Conservation (phyloP, 169 alveolate species). For the Perkinsus marinus region DNA sequence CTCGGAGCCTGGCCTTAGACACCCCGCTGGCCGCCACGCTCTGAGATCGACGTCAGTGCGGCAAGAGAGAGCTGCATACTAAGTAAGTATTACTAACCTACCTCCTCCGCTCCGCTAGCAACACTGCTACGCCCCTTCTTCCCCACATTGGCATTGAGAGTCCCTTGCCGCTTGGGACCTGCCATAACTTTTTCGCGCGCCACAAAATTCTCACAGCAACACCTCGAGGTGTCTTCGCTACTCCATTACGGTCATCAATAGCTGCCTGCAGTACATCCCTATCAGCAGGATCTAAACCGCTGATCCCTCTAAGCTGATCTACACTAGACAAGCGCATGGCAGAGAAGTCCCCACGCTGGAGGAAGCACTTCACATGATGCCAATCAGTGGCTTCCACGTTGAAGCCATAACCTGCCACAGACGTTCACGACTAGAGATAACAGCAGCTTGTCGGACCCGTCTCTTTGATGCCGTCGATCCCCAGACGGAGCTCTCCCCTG, state of each 20-base stretch:
- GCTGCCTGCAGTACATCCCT: neutral
- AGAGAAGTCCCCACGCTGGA: neutral
- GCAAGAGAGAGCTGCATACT: too few species aligned
- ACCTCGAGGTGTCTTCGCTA: neutral
- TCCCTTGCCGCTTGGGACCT: neutral
- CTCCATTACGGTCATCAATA: neutral
- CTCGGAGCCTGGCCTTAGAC: neutral
- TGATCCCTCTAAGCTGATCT: neutral
- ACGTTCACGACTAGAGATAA: neutral
- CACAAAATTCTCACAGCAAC: neutral
- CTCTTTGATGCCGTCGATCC: neutral
- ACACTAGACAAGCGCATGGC: neutral
- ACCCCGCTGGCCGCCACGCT: neutral
- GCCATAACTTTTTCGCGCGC: neutral
- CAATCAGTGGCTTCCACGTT: neutral
- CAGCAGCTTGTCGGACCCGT: neutral
- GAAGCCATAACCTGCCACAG: neutral
- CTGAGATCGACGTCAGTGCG: too few species aligned
- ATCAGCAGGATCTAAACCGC: neutral
- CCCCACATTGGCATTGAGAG: neutral
- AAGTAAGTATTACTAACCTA: too few species aligned
- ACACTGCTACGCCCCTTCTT: neutral
- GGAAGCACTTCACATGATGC: neutral
- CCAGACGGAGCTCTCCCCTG: neutral
- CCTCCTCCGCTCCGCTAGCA: too few species aligned